Evolutionary conservation across 768 basidiomycete species (phyloP), one percentile per base, ranked within the genome.

Genomic region (Agrocybe praecox): DNA sequence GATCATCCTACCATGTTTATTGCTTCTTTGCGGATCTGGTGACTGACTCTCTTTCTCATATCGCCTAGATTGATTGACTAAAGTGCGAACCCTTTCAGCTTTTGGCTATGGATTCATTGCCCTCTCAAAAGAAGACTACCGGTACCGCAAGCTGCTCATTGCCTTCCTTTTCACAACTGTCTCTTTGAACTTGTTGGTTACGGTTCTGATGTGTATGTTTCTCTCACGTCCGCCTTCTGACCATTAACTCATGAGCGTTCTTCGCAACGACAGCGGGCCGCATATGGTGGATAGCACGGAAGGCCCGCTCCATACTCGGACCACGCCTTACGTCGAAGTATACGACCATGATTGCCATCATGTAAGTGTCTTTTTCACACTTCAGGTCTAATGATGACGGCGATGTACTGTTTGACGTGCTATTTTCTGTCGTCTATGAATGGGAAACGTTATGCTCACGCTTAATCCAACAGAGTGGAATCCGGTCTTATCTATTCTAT

Each of bases 271-370:
- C 56, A 72, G 71, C 69, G 47, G 66, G 65, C 44, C 66, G 69
- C 22, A 69, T 70, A 23, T 72, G 68, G 69, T 72, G 67, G 69
- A 68, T 70, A 50, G 63, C 62, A 55, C 64, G 66, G 52, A 67
- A 69, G 23, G 61, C 67, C 24, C 62, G 61, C 32, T 42, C 58
- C 43, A 62, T 68, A 47, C 59, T 72, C 19, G 63, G 67, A 12
- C 61, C 67, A 18, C 63, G 62, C 6, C 18, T 65, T 11, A 58
- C 65, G 15, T 60, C 58, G 51, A 67, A 62, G 49, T 69, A 68
- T 47, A 61, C 61, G 23, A 62, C 68, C 4, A 63, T 64, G 61
- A 69, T 69, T 34, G 62, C 64, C 19, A 70, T 72, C 53, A 60
- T 72, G 70, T 69, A 60, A 50, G 67, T 64, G 29, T 44, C n/a